These are phyloP conservation scores for Russula foetens DNA, from an alignment of 768 basidiomycete species.

Conservation along the genomic window DNA sequence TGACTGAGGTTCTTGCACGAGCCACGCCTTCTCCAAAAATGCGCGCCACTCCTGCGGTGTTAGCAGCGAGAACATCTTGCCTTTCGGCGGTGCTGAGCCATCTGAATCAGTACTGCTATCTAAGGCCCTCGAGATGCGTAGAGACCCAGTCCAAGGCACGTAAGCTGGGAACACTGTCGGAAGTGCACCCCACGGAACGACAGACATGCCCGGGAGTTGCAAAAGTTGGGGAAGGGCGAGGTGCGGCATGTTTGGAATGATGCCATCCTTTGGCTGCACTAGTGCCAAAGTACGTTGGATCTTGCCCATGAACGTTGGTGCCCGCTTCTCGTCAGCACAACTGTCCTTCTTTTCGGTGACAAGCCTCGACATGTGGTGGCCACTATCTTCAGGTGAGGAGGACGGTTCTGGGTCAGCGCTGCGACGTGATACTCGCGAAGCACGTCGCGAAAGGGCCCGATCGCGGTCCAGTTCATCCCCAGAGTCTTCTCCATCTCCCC, in stretches of 20 bases:
- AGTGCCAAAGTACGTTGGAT: constrained; percentile 67
- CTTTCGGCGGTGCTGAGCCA: constrained; percentile 20
- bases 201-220: constrained; percentile 45
- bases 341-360: constrained; percentile 20
- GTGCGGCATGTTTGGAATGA: constrained; percentile 47
- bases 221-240: constrained; percentile 31
- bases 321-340: constrained; percentile 25
- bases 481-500: constrained; percentile 64
- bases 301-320: constrained; percentile 53
- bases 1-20: constrained; percentile 36
- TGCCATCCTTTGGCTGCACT: constrained; percentile 46
- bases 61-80: constrained; percentile 28
- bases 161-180: constrained; percentile 75
- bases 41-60: constrained; percentile 51
- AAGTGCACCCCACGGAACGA: constrained; percentile 34
- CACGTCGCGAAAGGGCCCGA: constrained; percentile 3
- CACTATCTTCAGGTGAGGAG: constrained; percentile 5
- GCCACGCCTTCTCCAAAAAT: constrained; percentile 72
- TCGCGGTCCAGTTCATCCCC: constrained; percentile 31
- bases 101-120: constrained; percentile 10
- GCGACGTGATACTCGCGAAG: constrained; percentile 9
- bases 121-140: constrained; percentile 40
- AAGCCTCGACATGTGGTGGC: neutral
- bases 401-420: constrained; percentile 4
- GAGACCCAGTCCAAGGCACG: constrained; percentile 60